Evolutionary conservation across 306 rosid genomes (phyloP).

Genomic region (Inga oerstediana): DNA sequence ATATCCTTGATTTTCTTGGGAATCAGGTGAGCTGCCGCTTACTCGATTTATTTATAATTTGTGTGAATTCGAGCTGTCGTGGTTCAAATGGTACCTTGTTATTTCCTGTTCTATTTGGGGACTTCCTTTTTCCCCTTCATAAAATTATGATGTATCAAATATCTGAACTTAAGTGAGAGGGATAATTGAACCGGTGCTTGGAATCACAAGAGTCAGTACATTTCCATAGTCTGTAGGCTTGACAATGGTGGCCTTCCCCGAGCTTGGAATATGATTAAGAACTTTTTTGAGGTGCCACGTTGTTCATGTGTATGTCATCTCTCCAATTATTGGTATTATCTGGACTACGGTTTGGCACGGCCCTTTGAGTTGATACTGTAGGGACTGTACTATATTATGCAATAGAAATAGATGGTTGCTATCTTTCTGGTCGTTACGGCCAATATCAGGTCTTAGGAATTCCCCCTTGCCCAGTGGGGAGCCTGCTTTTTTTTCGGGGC

Average conservation of each 20-base stretch:
- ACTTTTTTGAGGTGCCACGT: constrained; percentile 10
- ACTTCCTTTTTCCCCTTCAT: neutral
- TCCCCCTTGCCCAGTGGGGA: neutral
- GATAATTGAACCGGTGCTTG: neutral
- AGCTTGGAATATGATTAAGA: constrained; percentile 13
- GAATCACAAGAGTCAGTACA: neutral
- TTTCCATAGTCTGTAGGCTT: neutral
- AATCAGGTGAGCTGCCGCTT: constrained; percentile 68
- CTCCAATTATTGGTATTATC: neutral
- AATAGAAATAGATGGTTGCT: constrained; percentile 8
- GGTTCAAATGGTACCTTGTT: neutral
- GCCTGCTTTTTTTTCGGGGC: constrained; percentile 21
- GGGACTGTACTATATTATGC: neutral
- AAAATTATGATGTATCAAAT: neutral
- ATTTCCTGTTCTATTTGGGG: neutral
- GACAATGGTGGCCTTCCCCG: neutral
- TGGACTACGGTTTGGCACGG: neutral
- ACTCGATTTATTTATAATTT: constrained; percentile 3
- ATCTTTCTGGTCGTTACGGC: constrained; percentile 21
- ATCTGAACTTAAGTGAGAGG: neutral
- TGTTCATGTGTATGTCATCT: constrained; percentile 23
- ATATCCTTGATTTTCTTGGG: constrained; percentile 94
- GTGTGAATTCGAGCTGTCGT: constrained; percentile 2
- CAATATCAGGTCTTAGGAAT: constrained; percentile 5
- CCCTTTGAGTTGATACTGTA: neutral